Base-by-base conservation (phyloP, 192 early-diverging fungal species). In the Neocallimastix lanati region DNA sequence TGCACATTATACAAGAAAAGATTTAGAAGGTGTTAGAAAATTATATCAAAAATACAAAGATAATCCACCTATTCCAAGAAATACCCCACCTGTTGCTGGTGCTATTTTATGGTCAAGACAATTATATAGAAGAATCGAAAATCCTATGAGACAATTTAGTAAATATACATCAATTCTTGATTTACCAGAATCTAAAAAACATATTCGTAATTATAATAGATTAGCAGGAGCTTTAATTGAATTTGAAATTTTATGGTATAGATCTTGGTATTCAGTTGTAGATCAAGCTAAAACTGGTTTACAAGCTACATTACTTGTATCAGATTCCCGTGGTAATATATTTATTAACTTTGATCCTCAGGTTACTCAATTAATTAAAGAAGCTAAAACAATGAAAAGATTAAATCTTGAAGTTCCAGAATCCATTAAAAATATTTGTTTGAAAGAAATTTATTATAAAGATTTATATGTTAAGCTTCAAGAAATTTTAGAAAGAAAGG, bases 131-230 rank as follows among this genome's bases (percentile, higher is more conserved):
- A 78, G 89, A 5, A 90, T 91, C 67, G 90, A 91, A 81, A 83
- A 38, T 13, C 89, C 90, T 28, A 91, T 91, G 90, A 82, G 81
- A 79, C 84, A 88, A 36, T 90, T 91, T 81, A 86, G 85, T 76
- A 76, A 76, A 36, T 85, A 87, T 79, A 90, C 90, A 14, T 77
- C 79, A 35, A 87, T 91, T 15, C 82, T 91, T 13, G 89, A 90
- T 9, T 85, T 84, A 28, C 36, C 83, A 29, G 90, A 91, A 36
- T 86, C 89, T 13, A 90, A 88, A 78, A 91, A 91, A 77, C 89
- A 91, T 79, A 89, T 91, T 67, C 84, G 86, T 30, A 90, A 91
- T 82, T 91, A 91, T 87, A 91, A 91, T 81, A 91, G 88, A 78
- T 85, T 91, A 33, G 89, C 90, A 5, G 80, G 90, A 13, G 90